phyloP scores from a whole-genome alignment of 2,329 filamentous ascomycete genomes.

The Xenoacremonium recifei region DNA sequence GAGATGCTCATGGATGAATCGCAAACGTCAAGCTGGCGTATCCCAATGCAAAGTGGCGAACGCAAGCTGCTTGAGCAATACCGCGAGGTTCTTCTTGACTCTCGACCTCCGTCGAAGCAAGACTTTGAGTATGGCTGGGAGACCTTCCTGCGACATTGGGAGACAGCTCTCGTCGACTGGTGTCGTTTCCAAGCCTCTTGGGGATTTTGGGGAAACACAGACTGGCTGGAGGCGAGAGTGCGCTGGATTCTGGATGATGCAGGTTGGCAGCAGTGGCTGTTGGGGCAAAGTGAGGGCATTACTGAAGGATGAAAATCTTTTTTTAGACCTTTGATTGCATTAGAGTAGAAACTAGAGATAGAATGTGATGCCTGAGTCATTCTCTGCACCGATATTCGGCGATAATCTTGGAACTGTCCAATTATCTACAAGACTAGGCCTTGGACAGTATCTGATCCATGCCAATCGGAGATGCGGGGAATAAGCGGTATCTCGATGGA shows the following conservation, averaged over 20 bases:
- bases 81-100: slow-evolving; percentile 31
- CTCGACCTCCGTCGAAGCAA: not conserved
- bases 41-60: slow-evolving; percentile 53
- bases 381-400: too few relatives aligned
- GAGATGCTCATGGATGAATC: slow-evolving; percentile 44
- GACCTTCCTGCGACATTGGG: slow-evolving; percentile 59
- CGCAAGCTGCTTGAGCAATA: slow-evolving; percentile 51
- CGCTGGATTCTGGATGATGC: slow-evolving; percentile 45
- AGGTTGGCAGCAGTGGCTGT: slow-evolving; percentile 47
- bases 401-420: too few relatives aligned
- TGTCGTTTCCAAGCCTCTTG: slow-evolving; percentile 59
- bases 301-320: too few relatives aligned
- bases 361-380: too few relatives aligned
- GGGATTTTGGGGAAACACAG: slow-evolving; percentile 61
- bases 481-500: too few relatives aligned
- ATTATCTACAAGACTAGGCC: too few relatives aligned
- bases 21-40: too few relatives aligned
- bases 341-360: too few relatives aligned
- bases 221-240: slow-evolving; percentile 56
- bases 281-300: too few relatives aligned
- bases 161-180: slow-evolving; percentile 67
- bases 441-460: too few relatives aligned
- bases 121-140: slow-evolving; percentile 49
- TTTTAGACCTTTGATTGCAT: too few relatives aligned
- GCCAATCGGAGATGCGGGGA: too few relatives aligned